Base-by-base conservation (phyloP, 768 basidiomycete species). In the Ramaria sp. region DNA sequence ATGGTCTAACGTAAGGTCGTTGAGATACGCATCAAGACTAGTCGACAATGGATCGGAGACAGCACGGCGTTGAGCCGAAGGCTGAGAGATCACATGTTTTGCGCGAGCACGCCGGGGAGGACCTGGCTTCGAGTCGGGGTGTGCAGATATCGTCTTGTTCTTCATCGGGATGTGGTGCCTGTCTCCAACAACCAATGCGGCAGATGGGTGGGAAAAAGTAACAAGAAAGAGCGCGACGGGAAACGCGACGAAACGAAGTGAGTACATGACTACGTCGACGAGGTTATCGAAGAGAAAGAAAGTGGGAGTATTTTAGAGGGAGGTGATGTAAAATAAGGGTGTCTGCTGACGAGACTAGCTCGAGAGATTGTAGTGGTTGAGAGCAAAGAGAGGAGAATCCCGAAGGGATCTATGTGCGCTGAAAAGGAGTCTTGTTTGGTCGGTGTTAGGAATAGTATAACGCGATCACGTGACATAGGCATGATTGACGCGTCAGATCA, bases 341-440 rank as follows among this genome's bases (percentile, higher is more conserved):
- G 25, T 39, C 15, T 52, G 39, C 50, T 39, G 34, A 39, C 50
- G 51, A 52, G 37, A 18, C 51, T 47, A 47, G 45, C 45, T 47
- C 45, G 51, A 52, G 51, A 16, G 50, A 39, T 27, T 34, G 51
- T 27, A 18, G 51, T 52, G 41, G 51, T 52, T 22, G 45, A 12
- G 45, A 47, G 45, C 39, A 47, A 45, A 47, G 45, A 27, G 45
- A n/a, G 45, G 8, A 47, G 13, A 6, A 10, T 24, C 18, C 44
- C 44, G 27, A 5, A 24, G 12, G 15, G 20, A n/a, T 22, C 44
- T 15, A 18, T n/a, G 2, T 30, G 18, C 45, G 15, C 45, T 30
- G 2, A 15, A 25, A 34, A 34, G 32, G 28, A 22, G 45, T 24
- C 20, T 16, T 27, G 25, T 30, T 47, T 47, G 45, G 38, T 16